Percentiles rank a stretch among this genome's conserved stretches.
Conservation (phyloP, 345 rosid species). For the Lepidium africanum region DNA sequence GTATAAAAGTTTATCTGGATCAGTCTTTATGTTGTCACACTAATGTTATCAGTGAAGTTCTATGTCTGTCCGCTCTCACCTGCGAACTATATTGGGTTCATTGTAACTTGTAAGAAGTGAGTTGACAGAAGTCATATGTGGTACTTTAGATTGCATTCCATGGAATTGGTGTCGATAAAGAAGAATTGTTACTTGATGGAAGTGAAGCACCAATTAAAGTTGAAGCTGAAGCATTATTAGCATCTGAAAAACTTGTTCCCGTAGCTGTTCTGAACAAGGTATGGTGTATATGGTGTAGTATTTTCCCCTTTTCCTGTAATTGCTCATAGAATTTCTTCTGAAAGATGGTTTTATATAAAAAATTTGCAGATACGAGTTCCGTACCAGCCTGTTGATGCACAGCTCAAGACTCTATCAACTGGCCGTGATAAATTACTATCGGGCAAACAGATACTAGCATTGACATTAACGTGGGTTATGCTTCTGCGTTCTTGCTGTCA, state of each 20-base stretch:
- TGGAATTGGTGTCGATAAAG: conserved; percentile 70
- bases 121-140: conserved; percentile 12
- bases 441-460: conserved; percentile 82
- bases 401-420: conserved; percentile 60
- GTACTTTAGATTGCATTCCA: conserved; percentile 62
- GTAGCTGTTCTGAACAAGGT: conserved; percentile 80
- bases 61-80: neutral
- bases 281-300: neutral
- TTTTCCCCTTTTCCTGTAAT: conserved; percentile 1
- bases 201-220: conserved; percentile 93
- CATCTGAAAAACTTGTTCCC: conserved; percentile 71
- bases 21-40: neutral
- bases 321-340: conserved; percentile 11
- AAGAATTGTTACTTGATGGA: conserved; percentile 85
- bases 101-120: neutral
- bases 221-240: conserved; percentile 69
- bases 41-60: neutral
- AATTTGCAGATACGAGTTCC: conserved; percentile 67
- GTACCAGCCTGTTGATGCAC: conserved; percentile 71
- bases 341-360: neutral
- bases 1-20: neutral
- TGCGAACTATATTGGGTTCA: neutral
- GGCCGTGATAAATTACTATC: conserved; percentile 82
- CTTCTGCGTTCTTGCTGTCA: neutral
- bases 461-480: conserved; percentile 68